phyloP scores from a whole-genome alignment of 306 rosid genomes.

The Hylodesmum podocarpum region DNA sequence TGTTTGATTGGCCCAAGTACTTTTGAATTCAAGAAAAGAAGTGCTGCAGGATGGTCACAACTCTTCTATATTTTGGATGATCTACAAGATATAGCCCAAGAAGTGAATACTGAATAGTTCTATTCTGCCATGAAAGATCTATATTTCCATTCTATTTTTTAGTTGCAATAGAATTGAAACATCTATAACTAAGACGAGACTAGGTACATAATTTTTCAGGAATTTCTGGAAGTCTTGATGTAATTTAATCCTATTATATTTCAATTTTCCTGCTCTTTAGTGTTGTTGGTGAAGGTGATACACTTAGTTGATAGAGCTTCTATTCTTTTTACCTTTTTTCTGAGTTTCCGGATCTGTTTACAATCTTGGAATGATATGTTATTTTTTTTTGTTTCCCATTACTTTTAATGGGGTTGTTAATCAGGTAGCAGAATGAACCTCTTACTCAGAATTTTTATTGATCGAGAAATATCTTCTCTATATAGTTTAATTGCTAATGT shows the following conservation, averaged over 20 bases:
- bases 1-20: conserved; percentile 54
- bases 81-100: conserved; percentile 38
- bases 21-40: conserved; percentile 32
- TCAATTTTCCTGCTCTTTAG: not conserved
- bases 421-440: conserved; percentile 16
- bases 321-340: conserved; percentile 30
- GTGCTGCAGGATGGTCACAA: conserved; percentile 18
- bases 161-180: conserved; percentile 31
- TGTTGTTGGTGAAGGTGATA: conserved; percentile 30
- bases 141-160: conserved; percentile 31
- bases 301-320: conserved; percentile 30
- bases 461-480: not conserved
- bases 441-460: not conserved
- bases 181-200: conserved; percentile 34
- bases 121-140: conserved; percentile 32
- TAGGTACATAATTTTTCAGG: conserved; percentile 47
- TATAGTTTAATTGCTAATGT: not conserved
- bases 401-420: conserved; percentile 15
- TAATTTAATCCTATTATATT: conserved; percentile 36
- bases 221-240: conserved; percentile 39
- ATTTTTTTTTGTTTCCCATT: conserved; percentile 17
- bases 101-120: conserved; percentile 39
- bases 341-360: conserved; percentile 35
- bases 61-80: conserved; percentile 34
- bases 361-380: conserved; percentile 27